phyloP scores from a whole-genome alignment of 1,139 yeast species.

The Candida sojae region DNA sequence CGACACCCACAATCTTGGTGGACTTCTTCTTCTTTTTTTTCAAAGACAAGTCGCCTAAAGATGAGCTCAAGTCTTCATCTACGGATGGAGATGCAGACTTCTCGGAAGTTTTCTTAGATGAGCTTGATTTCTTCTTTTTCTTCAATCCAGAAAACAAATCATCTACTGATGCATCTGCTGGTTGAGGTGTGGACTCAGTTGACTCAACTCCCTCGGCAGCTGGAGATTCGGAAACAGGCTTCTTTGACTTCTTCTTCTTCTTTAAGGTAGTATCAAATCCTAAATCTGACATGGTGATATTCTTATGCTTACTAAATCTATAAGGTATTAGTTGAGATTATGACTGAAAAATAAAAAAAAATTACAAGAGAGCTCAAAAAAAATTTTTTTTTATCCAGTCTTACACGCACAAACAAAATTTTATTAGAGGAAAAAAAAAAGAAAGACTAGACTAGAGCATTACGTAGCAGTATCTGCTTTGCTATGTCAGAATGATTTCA shows the following conservation, averaged over 20 bases:
- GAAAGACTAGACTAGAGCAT: background rate
- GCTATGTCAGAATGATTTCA: no score
- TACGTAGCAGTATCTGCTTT: background rate
- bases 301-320: background rate
- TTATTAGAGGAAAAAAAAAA: background rate
- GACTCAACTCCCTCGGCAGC: slow-evolving; percentile 8
- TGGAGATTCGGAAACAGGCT: slow-evolving; percentile 9
- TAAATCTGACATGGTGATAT: slow-evolving; percentile 50
- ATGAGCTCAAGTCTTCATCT: slow-evolving; percentile 58
- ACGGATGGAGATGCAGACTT: slow-evolving; percentile 32
- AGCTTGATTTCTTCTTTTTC: slow-evolving; percentile 49
- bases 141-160: slow-evolving; percentile 58
- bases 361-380: background rate
- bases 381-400: slow-evolving; percentile 1
- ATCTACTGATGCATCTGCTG: slow-evolving; percentile 36
- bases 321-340: background rate
- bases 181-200: slow-evolving; percentile 13
- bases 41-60: slow-evolving; percentile 73
- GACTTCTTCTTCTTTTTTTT: slow-evolving; percentile 89
- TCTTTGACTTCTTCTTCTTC: slow-evolving; percentile 36
- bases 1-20: slow-evolving; percentile 54
- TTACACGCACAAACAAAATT: slow-evolving; percentile 1
- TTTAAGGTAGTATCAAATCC: slow-evolving; percentile 79
- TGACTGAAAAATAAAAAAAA: slow-evolving; percentile 2
- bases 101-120: slow-evolving; percentile 17